Evolutionary conservation across 1,139 yeast species (phyloP).

Genomic region (Komagataea norvegica): DNA sequence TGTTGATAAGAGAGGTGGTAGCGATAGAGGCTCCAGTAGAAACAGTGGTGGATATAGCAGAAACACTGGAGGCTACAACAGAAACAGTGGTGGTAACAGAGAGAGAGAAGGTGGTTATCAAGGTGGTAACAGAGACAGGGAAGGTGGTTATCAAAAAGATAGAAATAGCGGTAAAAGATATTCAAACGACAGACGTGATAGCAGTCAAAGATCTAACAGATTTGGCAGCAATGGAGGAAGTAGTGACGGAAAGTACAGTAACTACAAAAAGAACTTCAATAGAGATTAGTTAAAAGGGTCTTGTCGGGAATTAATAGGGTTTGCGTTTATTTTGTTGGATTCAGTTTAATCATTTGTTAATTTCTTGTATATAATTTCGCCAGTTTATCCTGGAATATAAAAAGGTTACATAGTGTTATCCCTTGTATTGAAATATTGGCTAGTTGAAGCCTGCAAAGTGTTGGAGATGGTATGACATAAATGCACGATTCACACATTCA

Average conservation of each 20-base stretch:
- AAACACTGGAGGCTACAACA: slow-evolving; percentile 10
- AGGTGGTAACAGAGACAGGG: background rate
- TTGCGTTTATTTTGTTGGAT: no score
- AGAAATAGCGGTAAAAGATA: background rate
- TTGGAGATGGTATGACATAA: no score
- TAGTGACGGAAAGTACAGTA: background rate
- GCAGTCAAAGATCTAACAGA: background rate
- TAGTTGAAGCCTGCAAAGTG: no score
- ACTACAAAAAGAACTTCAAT: background rate
- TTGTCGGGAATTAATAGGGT: no score
- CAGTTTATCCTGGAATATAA: no score
- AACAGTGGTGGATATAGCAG: slow-evolving; percentile 11
- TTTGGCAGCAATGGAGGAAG: background rate
- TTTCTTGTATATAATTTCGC: no score
- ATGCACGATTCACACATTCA: no score
- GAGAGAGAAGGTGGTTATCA: slow-evolving; percentile 4
- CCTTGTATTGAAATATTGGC: no score
- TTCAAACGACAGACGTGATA: background rate
- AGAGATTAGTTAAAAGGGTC: no score
- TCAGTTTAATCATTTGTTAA: no score
- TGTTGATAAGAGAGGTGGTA: slow-evolving; percentile 13
- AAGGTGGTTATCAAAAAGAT: slow-evolving; percentile 2
- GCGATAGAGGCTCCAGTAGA: slow-evolving; percentile 7
- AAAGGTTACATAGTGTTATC: no score
- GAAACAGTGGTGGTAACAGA: slow-evolving; percentile 9